phyloP scores from a whole-genome alignment of 208 protist genomes.

The Crithidia thermophila region DNA sequence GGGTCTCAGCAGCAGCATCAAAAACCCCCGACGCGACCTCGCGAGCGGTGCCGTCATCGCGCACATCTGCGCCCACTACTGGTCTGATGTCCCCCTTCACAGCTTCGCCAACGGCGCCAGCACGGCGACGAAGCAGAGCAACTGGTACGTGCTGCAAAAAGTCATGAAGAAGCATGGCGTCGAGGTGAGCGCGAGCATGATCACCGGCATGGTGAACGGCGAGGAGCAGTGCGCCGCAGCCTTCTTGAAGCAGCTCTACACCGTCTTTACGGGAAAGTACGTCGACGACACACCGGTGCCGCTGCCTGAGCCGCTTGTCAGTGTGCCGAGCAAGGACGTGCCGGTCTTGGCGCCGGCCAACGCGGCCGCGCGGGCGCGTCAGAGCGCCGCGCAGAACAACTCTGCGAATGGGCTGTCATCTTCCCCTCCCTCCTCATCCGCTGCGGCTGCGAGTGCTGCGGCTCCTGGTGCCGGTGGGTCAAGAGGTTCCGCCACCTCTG shows the following conservation, averaged over 20 bases:
- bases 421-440: neutral
- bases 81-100: conserved; percentile 89
- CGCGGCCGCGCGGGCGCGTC: conserved; percentile 7
- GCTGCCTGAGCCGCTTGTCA: conserved; percentile 45
- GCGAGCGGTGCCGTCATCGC: conserved; percentile 93
- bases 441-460: too few species aligned
- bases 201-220: conserved; percentile 81
- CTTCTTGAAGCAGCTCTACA: conserved; percentile 83
- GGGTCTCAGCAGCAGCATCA: conserved; percentile 73
- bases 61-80: conserved; percentile 94
- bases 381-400: neutral
- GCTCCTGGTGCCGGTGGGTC: too few species aligned
- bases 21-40: conserved; percentile 89
- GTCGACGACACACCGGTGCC: conserved; percentile 29
- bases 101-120: conserved; percentile 85
- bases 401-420: neutral
- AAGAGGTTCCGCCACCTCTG: too few species aligned
- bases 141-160: conserved; percentile 87
- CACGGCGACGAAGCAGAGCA: conserved; percentile 77
- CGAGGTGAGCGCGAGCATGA: conserved; percentile 66
- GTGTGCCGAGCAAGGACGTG: conserved; percentile 25
- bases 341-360: conserved; percentile 19
- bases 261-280: conserved; percentile 67
- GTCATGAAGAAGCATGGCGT: conserved; percentile 64
- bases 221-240: conserved; percentile 70